phyloP scores from a whole-genome alignment of 2,329 filamentous ascomycete species.

The Ilyonectria robusta region DNA sequence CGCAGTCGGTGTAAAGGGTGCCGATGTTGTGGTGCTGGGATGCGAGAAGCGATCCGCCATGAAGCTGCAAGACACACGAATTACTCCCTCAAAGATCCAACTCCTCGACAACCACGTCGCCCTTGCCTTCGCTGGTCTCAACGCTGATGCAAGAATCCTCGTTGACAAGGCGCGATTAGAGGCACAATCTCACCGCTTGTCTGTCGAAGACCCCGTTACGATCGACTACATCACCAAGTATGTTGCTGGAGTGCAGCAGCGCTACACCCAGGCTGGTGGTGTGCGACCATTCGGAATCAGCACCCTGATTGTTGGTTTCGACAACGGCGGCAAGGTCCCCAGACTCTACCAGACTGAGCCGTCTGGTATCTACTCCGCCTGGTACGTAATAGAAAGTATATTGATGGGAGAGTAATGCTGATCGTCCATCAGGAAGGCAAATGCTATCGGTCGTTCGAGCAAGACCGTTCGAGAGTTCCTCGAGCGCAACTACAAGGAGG shows the following conservation, averaged over 20 bases:
- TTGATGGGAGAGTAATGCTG: conserved; percentile 15
- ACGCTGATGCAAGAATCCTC: conserved; percentile 97
- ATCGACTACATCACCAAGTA: conserved; percentile 99
- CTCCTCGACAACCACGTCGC: conserved; percentile 96
- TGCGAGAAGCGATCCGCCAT: conserved; percentile 99
- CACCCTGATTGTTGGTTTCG: conserved; percentile 98
- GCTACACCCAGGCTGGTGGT: conserved; percentile 98
- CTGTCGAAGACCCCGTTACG: conserved; percentile 95
- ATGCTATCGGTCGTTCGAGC: conserved; percentile 97
- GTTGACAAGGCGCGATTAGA: conserved; percentile 98
- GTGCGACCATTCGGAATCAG: conserved; percentile 99
- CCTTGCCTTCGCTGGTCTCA: conserved; percentile 96
- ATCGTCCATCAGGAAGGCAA: conserved; percentile 85
- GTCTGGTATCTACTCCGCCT: conserved; percentile 99
- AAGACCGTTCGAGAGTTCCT: conserved; percentile 99
- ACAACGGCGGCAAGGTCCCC: conserved; percentile 90
- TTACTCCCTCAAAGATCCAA: conserved; percentile 98
- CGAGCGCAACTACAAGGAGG: conserved; percentile 98
- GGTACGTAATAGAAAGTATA: conserved; percentile 70
- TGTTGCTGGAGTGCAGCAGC: conserved; percentile 96
- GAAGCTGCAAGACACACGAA: conserved; percentile 99
- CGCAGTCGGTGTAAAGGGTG: conserved; percentile 96
- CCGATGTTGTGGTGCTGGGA: conserved; percentile 93
- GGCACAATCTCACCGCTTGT: conserved; percentile 96
- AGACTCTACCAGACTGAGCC: conserved; percentile 98